These are phyloP conservation scores for Geopyxis carbonaria DNA, from an alignment of 495 filamentous ascomycete species.

Conservation along the genomic window DNA sequence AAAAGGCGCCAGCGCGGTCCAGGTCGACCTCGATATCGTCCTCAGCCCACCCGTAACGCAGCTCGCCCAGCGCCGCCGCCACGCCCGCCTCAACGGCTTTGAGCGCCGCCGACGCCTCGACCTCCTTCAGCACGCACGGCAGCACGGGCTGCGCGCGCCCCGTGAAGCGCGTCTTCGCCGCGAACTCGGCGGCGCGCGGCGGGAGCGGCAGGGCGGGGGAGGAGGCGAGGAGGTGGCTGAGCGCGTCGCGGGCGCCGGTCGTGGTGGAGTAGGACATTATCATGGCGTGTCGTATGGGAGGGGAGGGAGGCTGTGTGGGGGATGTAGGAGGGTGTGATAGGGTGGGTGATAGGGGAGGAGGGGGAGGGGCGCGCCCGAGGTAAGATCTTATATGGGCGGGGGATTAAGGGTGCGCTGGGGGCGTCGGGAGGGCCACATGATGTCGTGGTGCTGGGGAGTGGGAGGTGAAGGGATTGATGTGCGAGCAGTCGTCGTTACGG, in stretches of 20 bases:
- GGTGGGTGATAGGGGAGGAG: not conserved
- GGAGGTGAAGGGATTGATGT: too few relatives aligned
- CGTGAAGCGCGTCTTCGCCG: constrained; percentile 3
- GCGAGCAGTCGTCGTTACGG: too few relatives aligned
- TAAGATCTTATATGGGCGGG: too few relatives aligned
- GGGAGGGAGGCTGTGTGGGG: not conserved
- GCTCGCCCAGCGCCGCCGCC: constrained; percentile 45
- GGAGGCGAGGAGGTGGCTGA: not conserved
- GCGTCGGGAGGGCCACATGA: too few relatives aligned
- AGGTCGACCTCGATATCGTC: constrained; percentile 40
- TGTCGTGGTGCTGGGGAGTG: too few relatives aligned
- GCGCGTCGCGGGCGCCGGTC: constrained; percentile 2
- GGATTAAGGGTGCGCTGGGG: too few relatives aligned
- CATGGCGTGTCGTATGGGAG: not conserved
- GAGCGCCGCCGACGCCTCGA: constrained; percentile 47
- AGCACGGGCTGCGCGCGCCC: constrained; percentile 27
- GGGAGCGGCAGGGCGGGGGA: not conserved
- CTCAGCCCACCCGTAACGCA: constrained; percentile 32
- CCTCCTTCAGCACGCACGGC: constrained; percentile 54
- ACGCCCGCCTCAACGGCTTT: constrained; percentile 54
- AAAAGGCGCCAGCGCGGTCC: constrained; percentile 47
- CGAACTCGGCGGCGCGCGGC: not conserved
- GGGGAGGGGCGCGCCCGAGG: not conserved
- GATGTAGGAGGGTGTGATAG: not conserved
- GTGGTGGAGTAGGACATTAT: constrained; percentile 8